Conservation (phyloP, 306 rosid genomes). For the Datisca glomerata region DNA sequence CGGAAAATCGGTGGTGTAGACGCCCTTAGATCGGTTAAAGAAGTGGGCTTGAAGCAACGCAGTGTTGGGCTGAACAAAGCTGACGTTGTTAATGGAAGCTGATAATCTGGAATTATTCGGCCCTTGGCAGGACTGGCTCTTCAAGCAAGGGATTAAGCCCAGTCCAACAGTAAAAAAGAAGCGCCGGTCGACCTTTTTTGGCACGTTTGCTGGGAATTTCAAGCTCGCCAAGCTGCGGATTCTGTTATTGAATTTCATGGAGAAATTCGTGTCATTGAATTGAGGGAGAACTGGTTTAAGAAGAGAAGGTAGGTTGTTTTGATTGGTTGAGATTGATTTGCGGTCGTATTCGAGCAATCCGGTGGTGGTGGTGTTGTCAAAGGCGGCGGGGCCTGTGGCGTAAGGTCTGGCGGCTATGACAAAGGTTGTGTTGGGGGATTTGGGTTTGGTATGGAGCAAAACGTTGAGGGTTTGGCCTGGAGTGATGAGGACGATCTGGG, state of each 20-base stretch:
- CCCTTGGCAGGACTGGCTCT: constrained; percentile 41
- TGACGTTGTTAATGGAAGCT: constrained; percentile 48
- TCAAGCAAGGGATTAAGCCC: constrained; percentile 35
- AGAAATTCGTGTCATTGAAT: constrained; percentile 28
- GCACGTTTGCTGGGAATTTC: constrained; percentile 53
- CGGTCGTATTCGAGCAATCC: constrained; percentile 46
- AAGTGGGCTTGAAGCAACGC: constrained; percentile 73
- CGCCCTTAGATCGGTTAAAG: constrained; percentile 40
- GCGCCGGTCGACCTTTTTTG: constrained; percentile 26
- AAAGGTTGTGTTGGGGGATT: constrained; percentile 35
- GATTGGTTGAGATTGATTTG: constrained; percentile 6
- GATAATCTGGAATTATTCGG: constrained; percentile 45
- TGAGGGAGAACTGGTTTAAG: too few relatives aligned
- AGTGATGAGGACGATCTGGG: constrained; percentile 40
- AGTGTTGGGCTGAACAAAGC: constrained; percentile 50
- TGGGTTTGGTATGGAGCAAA: constrained; percentile 39
- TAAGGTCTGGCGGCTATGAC: constrained; percentile 50
- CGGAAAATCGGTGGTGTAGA: constrained; percentile 51
- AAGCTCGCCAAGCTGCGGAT: constrained; percentile 37
- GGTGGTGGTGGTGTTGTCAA: constrained; percentile 54
- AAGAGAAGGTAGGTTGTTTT: too few relatives aligned
- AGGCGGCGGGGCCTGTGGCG: constrained; percentile 48
- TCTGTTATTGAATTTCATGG: constrained; percentile 29
- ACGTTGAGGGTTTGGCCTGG: constrained; percentile 67
- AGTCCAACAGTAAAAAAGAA: constrained; percentile 61